A percentile compares a stretch with the other conserved stretches of the same genome.
Evolutionary conservation across 345 rosid species (phyloP).

Genomic region (Eucalyptus cladocalyx): DNA sequence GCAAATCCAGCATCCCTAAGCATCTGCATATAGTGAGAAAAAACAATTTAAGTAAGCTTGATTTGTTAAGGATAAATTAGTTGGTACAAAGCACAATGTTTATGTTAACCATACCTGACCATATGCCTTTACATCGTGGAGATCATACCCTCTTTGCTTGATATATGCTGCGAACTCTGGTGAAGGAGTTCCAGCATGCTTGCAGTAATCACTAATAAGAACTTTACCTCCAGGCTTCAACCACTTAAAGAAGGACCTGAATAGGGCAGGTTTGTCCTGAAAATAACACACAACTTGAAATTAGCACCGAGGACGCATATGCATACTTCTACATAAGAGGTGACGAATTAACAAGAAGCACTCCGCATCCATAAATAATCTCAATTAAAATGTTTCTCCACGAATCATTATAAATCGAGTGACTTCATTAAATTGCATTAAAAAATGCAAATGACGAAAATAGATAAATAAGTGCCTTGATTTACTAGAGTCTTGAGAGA

Average conservation of each 20-base stretch:
- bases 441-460: neutral
- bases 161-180: slow-evolving; percentile 60
- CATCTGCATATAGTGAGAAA: neutral
- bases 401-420: neutral
- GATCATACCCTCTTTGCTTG: slow-evolving; percentile 91
- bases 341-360: neutral
- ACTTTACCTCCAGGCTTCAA: slow-evolving; percentile 90
- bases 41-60: neutral
- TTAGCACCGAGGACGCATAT: neutral
- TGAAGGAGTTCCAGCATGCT: slow-evolving; percentile 53
- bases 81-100: neutral
- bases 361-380: neutral
- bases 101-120: slow-evolving; percentile 46
- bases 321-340: neutral
- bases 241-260: slow-evolving; percentile 87
- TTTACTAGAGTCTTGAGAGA: neutral
- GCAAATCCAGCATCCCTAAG: slow-evolving; percentile 64
- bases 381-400: neutral
- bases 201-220: slow-evolving; percentile 93
- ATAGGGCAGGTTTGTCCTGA: slow-evolving; percentile 90
- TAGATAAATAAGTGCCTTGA: neutral
- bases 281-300: neutral
- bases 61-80: neutral
- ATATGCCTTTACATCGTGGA: slow-evolving; percentile 66
- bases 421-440: neutral